phyloP scores from a whole-genome alignment of 2,329 filamentous ascomycete species.

The Colletotrichum filicis region DNA sequence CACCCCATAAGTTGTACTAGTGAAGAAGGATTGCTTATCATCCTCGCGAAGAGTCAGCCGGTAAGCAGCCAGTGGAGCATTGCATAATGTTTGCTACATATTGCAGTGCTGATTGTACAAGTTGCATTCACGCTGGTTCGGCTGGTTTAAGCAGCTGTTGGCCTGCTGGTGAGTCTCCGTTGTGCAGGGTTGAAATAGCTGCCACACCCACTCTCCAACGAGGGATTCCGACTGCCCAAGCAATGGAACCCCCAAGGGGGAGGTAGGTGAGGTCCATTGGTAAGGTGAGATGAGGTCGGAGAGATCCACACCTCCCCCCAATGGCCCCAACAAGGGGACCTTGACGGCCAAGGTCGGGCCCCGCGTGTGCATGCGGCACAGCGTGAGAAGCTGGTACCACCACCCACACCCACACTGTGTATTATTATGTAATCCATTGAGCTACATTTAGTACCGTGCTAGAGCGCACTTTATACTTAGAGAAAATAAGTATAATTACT shows the following conservation, averaged over 20 bases:
- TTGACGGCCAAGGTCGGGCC: constrained; percentile 18
- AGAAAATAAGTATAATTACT: too few species aligned
- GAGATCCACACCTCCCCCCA: not conserved
- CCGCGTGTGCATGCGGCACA: constrained; percentile 17
- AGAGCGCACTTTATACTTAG: too few species aligned
- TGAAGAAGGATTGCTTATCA: not conserved
- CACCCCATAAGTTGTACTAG: not conserved
- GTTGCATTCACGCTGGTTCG: not conserved
- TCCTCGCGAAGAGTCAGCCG: not conserved
- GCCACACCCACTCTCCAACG: not conserved
- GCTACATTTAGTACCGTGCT: too few species aligned
- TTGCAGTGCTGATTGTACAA: not conserved
- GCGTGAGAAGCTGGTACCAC: too few species aligned
- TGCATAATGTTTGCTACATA: not conserved
- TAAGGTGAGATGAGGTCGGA: not conserved
- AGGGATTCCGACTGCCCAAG: not conserved
- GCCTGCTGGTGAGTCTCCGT: too few species aligned
- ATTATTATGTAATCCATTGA: too few species aligned
- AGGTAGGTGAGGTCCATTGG: too few species aligned
- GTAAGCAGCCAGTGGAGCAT: not conserved
- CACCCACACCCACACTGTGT: too few species aligned
- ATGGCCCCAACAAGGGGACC: constrained; percentile 1
- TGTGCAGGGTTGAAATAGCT: not conserved
- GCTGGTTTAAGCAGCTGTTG: not conserved
- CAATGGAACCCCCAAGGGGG: too few species aligned